Conservation (phyloP, 805 yeast species). For the Saccharomyces eubayanus region DNA sequence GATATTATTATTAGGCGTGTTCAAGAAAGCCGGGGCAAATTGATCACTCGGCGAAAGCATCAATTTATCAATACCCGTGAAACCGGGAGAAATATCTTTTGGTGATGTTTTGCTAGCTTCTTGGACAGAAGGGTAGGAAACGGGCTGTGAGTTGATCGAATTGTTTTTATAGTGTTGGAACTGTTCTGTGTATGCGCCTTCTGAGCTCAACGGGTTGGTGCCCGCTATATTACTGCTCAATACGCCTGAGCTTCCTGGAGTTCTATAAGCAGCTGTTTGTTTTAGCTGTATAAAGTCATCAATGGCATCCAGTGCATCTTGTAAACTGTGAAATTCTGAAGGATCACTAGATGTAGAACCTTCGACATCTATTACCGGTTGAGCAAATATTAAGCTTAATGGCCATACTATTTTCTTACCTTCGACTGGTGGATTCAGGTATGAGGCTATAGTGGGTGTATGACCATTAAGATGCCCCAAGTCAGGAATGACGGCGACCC, state of each 20-base stretch:
- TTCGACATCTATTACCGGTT: constrained; percentile 28
- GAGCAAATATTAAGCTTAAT: constrained; percentile 53
- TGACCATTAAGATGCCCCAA: constrained; percentile 59
- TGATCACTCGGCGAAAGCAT: constrained; percentile 8
- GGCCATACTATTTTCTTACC: constrained; percentile 67
- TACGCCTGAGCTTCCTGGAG: constrained; percentile 27
- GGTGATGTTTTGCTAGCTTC: constrained; percentile 7
- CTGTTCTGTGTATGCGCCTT: constrained; percentile 28
- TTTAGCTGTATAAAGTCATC: constrained; percentile 35
- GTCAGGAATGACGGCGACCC: constrained; percentile 67
- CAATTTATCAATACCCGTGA: constrained; percentile 6
- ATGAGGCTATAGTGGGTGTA: constrained; percentile 54
- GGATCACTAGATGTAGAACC: constrained; percentile 6
- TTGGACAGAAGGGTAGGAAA: constrained; percentile 4
- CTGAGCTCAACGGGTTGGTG: constrained; percentile 26
- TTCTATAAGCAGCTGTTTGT: constrained; percentile 33
- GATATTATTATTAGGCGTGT: constrained; percentile 14
- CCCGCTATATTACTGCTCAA: constrained; percentile 13
- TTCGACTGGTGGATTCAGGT: constrained; percentile 42
- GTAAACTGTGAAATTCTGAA: constrained; percentile 11
- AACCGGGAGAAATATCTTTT: constrained; percentile 8
- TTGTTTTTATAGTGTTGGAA: constrained; percentile 21
- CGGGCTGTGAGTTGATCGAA: constrained; percentile 7
- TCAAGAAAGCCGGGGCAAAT: constrained; percentile 10
- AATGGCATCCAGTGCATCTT: constrained; percentile 32